phyloP scores from a whole-genome alignment of 2,329 filamentous ascomycete species.

The Paraconiothyrium brasiliense region DNA sequence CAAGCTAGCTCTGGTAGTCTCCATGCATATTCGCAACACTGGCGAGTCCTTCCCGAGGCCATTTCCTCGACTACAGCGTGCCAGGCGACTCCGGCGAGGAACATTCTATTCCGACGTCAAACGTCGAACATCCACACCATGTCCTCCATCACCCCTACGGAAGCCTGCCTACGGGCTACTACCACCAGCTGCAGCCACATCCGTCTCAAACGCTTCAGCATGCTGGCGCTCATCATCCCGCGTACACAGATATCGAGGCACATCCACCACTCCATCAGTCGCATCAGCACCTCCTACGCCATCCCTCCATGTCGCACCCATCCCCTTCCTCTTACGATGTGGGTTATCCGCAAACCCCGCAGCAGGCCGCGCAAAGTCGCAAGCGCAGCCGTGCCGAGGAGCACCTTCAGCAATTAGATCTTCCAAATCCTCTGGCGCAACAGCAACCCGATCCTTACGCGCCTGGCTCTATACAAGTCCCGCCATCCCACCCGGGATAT shows the following conservation, averaged over 20 bases:
- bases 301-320: constrained; percentile 49
- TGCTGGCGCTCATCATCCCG: constrained; percentile 47
- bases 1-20: constrained; percentile 61
- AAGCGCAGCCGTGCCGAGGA: constrained; percentile 58
- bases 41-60: constrained; percentile 59
- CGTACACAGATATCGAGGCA: constrained; percentile 52
- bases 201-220: constrained; percentile 50
- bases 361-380: constrained; percentile 41
- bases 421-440: constrained; percentile 52
- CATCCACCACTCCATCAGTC: constrained; percentile 48
- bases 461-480: constrained; percentile 50
- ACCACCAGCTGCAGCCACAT: constrained; percentile 51
- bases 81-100: constrained; percentile 55
- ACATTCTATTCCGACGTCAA: constrained; percentile 52
- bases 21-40: constrained; percentile 61
- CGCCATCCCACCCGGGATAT: constrained; percentile 47
- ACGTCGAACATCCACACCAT: constrained; percentile 52
- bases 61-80: constrained; percentile 57
- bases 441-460: constrained; percentile 50
- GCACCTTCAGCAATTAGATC: constrained; percentile 48
- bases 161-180: constrained; percentile 45
- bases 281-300: constrained; percentile 41
- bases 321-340: constrained; percentile 50
- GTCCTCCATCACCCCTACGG: constrained; percentile 50
- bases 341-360: constrained; percentile 43